Base-by-base conservation (phyloP, 805 yeast species). In the Myxozyma kluyveri region DNA sequence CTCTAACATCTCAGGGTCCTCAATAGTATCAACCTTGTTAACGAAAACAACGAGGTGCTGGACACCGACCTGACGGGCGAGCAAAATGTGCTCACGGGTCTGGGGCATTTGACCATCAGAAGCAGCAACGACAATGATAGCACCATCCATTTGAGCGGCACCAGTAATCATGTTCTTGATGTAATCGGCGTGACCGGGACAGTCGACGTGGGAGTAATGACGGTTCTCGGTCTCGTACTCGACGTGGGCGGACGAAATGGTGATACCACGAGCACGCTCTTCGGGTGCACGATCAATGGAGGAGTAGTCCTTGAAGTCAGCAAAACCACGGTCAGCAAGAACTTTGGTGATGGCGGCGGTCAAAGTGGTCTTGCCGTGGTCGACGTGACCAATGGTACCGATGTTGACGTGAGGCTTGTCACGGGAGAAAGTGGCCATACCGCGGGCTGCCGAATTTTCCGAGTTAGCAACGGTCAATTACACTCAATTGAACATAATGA, bases 101-200 rank as follows among this genome's bases (percentile, higher is more conserved):
- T 93, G 99, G 69, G 97, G 98, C 98, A 91, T 93, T 77, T 89
- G 96, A 69, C 99, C 99, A 69, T 93, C 99, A 52, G 96, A 79
- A 60, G 99, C 99, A 68, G 98, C 99, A 72, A 93, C 98, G 58
- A 91, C 98, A 76, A 91, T 91, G 66, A 91, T 90, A 63, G 97
- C 98, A 79, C 98, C 97, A 73, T 91, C 98, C 97, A 90, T 90
- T 74, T 91, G 96, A 66, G 98, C 96, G 67, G 98, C 97, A 84
- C 98, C 98, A 63, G 96, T 88, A 73, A 91, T 91, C 98, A 91
- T 91, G 75, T 91, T 91, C 79, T 91, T 91, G 75, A 91, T 91
- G 76, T 90, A 91, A 80, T 91, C 98, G 61, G 95, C 93, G 81
- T 91, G 98, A 68, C 98, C 98, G 50, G 97, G 97, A 74, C 96